These are phyloP conservation scores for Colletotrichum shisoi DNA, from an alignment of 2,329 filamentous ascomycete genomes.

Conservation along the genomic window DNA sequence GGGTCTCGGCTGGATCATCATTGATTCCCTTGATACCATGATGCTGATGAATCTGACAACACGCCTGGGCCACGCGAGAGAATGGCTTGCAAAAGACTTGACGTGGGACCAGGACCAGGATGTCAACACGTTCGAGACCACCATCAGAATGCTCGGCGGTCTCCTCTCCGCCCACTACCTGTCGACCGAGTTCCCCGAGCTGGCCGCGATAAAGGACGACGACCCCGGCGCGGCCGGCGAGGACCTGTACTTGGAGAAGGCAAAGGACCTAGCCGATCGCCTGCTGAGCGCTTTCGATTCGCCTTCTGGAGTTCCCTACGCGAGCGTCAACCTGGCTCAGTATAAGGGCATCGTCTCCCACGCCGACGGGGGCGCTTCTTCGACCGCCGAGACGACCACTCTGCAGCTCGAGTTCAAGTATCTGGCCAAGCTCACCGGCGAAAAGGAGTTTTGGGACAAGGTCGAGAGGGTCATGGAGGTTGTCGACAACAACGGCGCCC, in stretches of 20 bases:
- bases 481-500: conserved; percentile 79
- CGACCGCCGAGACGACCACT: conserved; percentile 90
- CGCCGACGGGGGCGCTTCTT: conserved; percentile 84
- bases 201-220: conserved; percentile 77
- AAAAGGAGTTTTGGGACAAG: conserved; percentile 89
- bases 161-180: conserved; percentile 93
- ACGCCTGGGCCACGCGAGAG: conserved; percentile 80
- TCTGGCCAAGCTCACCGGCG: conserved; percentile 90
- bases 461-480: conserved; percentile 92
- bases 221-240: conserved; percentile 78
- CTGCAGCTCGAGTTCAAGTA: conserved; percentile 98
- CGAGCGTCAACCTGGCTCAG: conserved; percentile 86
- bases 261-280: conserved; percentile 88
- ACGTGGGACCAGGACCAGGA: conserved; percentile 92
- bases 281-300: conserved; percentile 89
- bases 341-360: conserved; percentile 81
- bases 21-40: conserved; percentile 93
- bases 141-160: conserved; percentile 95
- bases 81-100: conserved; percentile 85
- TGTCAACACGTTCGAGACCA: conserved; percentile 97
- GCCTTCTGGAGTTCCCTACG: conserved; percentile 83
- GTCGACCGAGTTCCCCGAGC: conserved; percentile 80
- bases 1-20: conserved; percentile 97
- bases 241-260: conserved; percentile 95
- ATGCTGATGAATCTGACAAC: conserved; percentile 98